Percentiles rank a stretch among this genome's conserved stretches.
Evolutionary conservation across 1,139 yeast species (phyloP).

Genomic region (Protomyces arabidopsidicola): DNA sequence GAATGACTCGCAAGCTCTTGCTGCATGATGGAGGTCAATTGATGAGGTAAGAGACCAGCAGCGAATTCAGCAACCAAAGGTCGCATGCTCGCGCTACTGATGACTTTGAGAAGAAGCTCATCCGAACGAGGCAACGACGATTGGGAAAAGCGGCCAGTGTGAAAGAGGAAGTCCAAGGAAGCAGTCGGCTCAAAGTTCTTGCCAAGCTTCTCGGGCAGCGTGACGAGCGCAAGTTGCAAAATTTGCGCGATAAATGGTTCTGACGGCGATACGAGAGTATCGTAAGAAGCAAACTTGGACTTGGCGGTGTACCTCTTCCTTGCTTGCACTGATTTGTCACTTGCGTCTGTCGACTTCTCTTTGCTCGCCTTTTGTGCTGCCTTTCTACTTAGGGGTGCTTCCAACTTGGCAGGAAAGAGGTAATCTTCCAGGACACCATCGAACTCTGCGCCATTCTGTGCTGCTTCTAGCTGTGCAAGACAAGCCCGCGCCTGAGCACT

Average conservation of each 20-base stretch:
- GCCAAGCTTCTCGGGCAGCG: background rate
- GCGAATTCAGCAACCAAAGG: background rate
- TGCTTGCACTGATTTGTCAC: background rate
- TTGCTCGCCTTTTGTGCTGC: background rate
- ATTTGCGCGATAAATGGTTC: slow-evolving; percentile 5
- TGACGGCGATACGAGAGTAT: slow-evolving; percentile 4
- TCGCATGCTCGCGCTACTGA: background rate
- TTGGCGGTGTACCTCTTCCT: background rate
- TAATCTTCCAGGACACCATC: slow-evolving; percentile 13
- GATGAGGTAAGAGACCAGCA: slow-evolving; percentile 5
- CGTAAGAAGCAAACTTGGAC: background rate
- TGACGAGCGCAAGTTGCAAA: background rate
- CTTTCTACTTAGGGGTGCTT: background rate
- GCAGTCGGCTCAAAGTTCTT: background rate
- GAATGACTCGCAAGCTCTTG: background rate
- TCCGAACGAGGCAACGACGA: slow-evolving; percentile 1
- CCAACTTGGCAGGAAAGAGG: background rate
- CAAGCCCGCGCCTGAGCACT: slow-evolving; percentile 4
- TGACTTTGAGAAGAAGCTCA: background rate
- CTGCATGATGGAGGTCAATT: background rate
- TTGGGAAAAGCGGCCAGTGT: background rate
- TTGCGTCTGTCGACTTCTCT: background rate
- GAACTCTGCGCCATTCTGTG: slow-evolving; percentile 1
- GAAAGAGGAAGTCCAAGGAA: slow-evolving; percentile 5
- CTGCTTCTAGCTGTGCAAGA: background rate